Base-by-base conservation (phyloP, 1,284 basidiomycete genomes). In the Moesziomyces aphidis region DNA sequence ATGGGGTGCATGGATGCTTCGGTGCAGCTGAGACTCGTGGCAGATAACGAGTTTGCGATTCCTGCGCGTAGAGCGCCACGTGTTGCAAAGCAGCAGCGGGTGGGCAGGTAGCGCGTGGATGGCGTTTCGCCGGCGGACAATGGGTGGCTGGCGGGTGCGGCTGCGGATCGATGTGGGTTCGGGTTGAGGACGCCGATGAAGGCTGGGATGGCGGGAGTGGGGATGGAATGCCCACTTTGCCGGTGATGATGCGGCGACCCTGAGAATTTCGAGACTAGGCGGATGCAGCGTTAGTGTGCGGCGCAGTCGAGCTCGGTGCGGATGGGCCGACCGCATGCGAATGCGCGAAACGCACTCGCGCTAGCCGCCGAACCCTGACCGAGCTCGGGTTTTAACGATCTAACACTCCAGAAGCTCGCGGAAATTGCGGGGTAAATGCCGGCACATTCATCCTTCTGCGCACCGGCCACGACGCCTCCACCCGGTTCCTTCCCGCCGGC, bases 261-360 rank as follows among this genome's bases (percentile, higher is more conserved):
- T 34, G 31, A 34, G 17, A 42, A 19, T 19, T 42, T 42, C 39
- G 39, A 34, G 31, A 13, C 39, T 42, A 17, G 39, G 39, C 39
- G 39, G 7, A 42, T 42, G 39, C 39, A 42, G 39, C 39, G 1
- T 6, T 19, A 17, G 39, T 15, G 39, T 15, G 17, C 39, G 19
- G 39, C 39, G 39, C 17, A 42, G 39, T 42, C 39, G 17, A 42
- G 19, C 15, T 17, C 19, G 19, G 39, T 36, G 39, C 39, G 39
- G 39, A 42, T 42, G 39, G 17, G 39, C 34, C 22, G 31, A 50
- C 42, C 48, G 39, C 48, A 15, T 19, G n/a, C n/a, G 24, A 4
- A 26, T 15, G 19, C 42, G 55, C 55, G 55, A 58, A 50, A 58
- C 55, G 55, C 55, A 50, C 7, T 50, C 55, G 55, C 55, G 24